Base-by-base conservation (phyloP, 148 eudicot species). In the Rhododendron williamsianum region DNA sequence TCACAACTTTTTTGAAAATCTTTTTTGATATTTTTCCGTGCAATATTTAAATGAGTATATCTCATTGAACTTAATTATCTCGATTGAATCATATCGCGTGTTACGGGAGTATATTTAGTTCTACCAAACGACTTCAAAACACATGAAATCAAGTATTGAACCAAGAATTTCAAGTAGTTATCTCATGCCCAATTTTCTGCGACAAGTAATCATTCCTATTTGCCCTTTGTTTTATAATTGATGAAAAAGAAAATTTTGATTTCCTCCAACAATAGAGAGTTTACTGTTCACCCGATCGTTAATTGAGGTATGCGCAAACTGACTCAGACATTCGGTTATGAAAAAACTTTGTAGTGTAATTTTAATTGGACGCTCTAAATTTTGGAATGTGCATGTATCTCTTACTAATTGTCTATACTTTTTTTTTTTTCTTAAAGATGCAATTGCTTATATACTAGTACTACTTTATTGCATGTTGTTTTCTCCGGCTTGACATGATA, bases 291-390 rank as follows among this genome's bases (percentile, higher is more conserved):
- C 11, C 10, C 49, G 0, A 46, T 1, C 10, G 2, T 46, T 46
- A 9, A 46, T 46, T 0, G 11, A 46, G 54, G 0, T 10, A 51
- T 12, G 2, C 1, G 49, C 2, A 46, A 46, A 46, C 0, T 9
- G 2, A 0, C 11, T 9, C 0, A 46, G 49, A 41, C 7, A 41
- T 41, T 0, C 7, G 1, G 43, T 5, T 41, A 41, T 41, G 0
- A 6, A 41, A 41, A 41, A 41, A 41, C 7, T 41, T 54, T 54
- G 2, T 54, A 54, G 60, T 4, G 21, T 54, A 3, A 15, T 54
- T 54, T 54, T 16, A 0, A 54, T 51, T 0, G 2, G 60, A 16
- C 56, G 1, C 60, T 54, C 60, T 3, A 54, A 15, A 2, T 54
- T 54, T 54, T 54, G 60, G 60, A 54, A 54, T 15, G 60, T 54